Evolutionary conservation across 2,329 filamentous ascomycete species (phyloP), one percentile per base, ranked within the genome.

Genomic region (Diplodia corticola): DNA sequence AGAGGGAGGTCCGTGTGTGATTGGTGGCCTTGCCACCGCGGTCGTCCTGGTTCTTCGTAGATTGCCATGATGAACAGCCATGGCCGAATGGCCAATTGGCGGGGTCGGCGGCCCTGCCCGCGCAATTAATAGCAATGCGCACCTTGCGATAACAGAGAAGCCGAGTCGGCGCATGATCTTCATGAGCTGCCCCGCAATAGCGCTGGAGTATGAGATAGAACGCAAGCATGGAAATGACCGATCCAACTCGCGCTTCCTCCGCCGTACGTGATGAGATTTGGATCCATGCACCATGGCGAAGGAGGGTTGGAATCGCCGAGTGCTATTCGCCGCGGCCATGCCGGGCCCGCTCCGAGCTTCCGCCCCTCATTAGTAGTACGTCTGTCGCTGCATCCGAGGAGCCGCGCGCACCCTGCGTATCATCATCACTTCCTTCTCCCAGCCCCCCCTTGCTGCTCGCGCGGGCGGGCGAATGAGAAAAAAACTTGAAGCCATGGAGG

Each of bases 401-500:
- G 44, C 57, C 30, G n/a, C 17, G 44, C n/a, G n/a, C 35, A 40
- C 55, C 55, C 57, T 61, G 57, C 57, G 57, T 49, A 61, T 61
- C 57, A 61, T 61, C 57, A 35, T 28, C 57, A 49, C 44, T 15
- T 22, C 12, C n/a, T 26, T 35, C 33, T 35, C 33, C 28, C 33
- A 7, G 12, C 4, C 33, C 37, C 57, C 57, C 57, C 57, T 61
- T 61, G 57, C 57, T 26, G 37, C 55, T 48, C 37, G 37, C 40
- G 55, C 55, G 17, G 24, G n/a, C 37, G 44, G 33, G 12, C 24
- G 40, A 33, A 26, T 17, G 17, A 12, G 28, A 15, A 20, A 15
- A 20, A 49, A 46, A 28, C 35, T 6, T 33, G 40, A 28, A 26
- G 26, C 17, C 22, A 37, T 35, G n/a, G 57, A 48, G 24, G 24